Percentiles rank a stretch among this genome's conserved stretches.
phyloP scores from a whole-genome alignment of 2,329 filamentous ascomycete genomes.

The Blumeriella jaapii region DNA sequence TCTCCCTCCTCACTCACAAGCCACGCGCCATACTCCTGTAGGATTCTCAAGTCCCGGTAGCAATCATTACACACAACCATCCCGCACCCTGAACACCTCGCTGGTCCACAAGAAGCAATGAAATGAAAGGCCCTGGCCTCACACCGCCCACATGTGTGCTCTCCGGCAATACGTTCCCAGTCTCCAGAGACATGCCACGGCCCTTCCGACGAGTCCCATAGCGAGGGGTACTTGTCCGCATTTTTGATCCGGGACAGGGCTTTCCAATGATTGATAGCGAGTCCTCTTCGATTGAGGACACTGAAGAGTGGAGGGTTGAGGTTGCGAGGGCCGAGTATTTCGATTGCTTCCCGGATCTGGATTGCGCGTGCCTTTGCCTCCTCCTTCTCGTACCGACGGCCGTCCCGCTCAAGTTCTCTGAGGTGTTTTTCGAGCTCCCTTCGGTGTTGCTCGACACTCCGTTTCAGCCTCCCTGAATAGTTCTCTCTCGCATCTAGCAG shows the following conservation, averaged over 20 bases:
- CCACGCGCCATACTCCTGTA: constrained; percentile 16
- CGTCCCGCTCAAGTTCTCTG: constrained; percentile 6
- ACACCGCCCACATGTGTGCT: constrained; percentile 18
- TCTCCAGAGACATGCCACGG: constrained; percentile 18
- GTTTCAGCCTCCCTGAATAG: constrained; percentile 4
- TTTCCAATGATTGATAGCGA: constrained; percentile 18
- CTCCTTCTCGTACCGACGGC: constrained; percentile 11
- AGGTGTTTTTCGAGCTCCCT: constrained; percentile 4
- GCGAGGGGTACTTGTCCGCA: constrained; percentile 3
- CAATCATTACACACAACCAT: constrained; percentile 17
- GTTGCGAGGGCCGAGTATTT: constrained; percentile 16
- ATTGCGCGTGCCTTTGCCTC: constrained; percentile 8
- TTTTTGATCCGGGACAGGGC: constrained; percentile 10
- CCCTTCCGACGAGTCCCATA: constrained; percentile 6
- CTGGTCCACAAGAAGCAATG: constrained; percentile 15
- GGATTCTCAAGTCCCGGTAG: constrained; percentile 13
- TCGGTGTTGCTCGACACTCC: constrained; percentile 2
- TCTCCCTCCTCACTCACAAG: constrained; percentile 5
- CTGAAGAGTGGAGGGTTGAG: constrained; percentile 13
- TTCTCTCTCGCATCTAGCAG: constrained; percentile 9
- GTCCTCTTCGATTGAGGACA: constrained; percentile 14
- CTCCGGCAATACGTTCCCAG: constrained; percentile 15
- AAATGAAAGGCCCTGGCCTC: constrained; percentile 16
- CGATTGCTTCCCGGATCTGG: constrained; percentile 11
- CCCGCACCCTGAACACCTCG: constrained; percentile 16